Evolutionary conservation across 2,329 filamentous ascomycete species (phyloP).

Genomic region (Fusarium chuoi): DNA sequence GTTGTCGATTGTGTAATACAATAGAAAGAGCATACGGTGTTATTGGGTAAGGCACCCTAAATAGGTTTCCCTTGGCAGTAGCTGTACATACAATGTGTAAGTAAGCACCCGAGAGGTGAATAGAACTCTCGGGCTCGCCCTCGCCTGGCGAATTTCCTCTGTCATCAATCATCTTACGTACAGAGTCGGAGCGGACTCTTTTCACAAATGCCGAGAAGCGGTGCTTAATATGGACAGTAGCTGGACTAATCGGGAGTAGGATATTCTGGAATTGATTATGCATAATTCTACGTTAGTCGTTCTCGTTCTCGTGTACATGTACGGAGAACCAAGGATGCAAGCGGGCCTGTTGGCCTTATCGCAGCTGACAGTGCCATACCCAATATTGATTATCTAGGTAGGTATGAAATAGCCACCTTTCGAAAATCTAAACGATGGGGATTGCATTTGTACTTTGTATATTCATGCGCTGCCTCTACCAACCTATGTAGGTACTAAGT

Average conservation of each 20-base stretch:
- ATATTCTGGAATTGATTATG: conserved; percentile 23
- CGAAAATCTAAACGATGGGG: neutral
- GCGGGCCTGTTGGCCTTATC: neutral
- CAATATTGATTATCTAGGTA: neutral
- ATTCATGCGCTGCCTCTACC: neutral
- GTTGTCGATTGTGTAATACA: conserved; percentile 32
- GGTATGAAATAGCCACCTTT: neutral
- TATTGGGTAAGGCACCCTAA: neutral
- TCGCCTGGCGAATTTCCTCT: conserved; percentile 5
- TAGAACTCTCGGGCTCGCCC: conserved; percentile 4
- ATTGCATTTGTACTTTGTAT: neutral
- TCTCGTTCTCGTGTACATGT: neutral
- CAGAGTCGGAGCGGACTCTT: neutral
- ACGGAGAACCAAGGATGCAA: neutral
- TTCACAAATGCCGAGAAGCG: neutral
- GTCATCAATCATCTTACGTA: neutral
- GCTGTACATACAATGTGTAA: neutral
- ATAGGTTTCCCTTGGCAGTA: neutral
- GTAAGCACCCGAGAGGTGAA: conserved; percentile 9
- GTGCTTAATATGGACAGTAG: neutral
- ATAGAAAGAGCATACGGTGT: neutral
- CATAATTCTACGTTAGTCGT: neutral
- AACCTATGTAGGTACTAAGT: too few relatives aligned
- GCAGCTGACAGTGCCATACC: neutral
- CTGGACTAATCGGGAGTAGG: neutral